Evolutionary conservation across 2,329 filamentous ascomycete species (phyloP).

Genomic region (Ophiognomonia clavigignenti-juglandacearum): DNA sequence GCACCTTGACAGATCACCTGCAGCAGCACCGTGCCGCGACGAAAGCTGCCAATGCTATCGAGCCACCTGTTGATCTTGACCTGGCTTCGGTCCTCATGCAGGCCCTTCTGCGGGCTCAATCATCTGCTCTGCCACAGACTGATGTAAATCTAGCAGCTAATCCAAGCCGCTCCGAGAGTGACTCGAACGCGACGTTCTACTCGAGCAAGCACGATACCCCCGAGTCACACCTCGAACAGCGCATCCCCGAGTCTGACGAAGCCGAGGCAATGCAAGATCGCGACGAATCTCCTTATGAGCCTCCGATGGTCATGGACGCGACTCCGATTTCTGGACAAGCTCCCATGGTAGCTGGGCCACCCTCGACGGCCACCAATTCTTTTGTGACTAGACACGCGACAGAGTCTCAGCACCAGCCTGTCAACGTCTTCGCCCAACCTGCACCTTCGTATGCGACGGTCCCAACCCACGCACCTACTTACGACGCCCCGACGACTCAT

Average conservation of each 20-base stretch:
- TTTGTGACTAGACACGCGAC: conserved; percentile 5
- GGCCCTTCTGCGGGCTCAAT: conserved; percentile 66
- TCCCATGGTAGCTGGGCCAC: conserved; percentile 9
- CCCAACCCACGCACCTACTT: neutral
- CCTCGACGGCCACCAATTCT: conserved; percentile 3
- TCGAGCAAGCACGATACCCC: conserved; percentile 87
- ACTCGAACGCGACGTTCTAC: conserved; percentile 92
- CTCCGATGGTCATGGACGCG: conserved; percentile 24
- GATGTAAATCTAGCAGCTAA: conserved; percentile 52
- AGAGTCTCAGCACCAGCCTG: conserved; percentile 7
- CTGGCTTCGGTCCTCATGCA: conserved; percentile 68
- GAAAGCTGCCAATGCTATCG: conserved; percentile 39
- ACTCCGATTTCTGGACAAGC: conserved; percentile 17
- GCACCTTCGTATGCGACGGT: neutral
- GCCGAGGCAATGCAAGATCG: conserved; percentile 31
- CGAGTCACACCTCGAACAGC: conserved; percentile 44
- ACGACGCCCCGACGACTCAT: neutral
- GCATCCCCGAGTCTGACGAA: conserved; percentile 36
- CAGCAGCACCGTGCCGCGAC: conserved; percentile 52
- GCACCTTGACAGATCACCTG: conserved; percentile 68
- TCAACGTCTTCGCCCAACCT: neutral
- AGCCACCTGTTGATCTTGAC: conserved; percentile 60
- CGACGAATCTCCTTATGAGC: conserved; percentile 30
- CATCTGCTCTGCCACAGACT: conserved; percentile 55
- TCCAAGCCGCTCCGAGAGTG: conserved; percentile 56